Base-by-base conservation (phyloP, 2,329 filamentous ascomycete species). In the Chrysoporthe deuterocubensis region DNA sequence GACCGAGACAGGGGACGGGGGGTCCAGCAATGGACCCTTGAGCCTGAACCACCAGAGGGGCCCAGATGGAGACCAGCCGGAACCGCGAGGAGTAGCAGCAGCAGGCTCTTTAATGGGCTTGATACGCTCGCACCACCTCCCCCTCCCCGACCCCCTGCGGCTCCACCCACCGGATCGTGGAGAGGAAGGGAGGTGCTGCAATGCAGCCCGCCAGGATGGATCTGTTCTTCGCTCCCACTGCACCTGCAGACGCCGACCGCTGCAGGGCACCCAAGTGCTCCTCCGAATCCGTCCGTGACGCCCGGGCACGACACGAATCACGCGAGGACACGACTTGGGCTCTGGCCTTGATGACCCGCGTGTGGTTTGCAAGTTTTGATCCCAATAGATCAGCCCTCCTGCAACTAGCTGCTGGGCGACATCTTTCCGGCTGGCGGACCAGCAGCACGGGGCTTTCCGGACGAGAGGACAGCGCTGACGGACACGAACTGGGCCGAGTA, bases 231-330 rank as follows among this genome's bases (percentile, higher is more conserved):
- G 8, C 4, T 5, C 14, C 14, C 11, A 14, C 44, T 46, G 37
- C 37, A 40, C 9, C 37, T 40, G 37, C 37, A 40, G 37, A 40
- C 37, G 37, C 37, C 9, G 6, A 40, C 37, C 6, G 9, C 9
- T 40, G 37, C 37, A 40, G 37, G 37, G 37, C 26, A 32, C 26
- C 50, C 18, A 48, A 5, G 8, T 21, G 2, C 50, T 54, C 50
- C 32, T 54, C 50, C 50, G 50, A 54, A 54, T 54, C 50, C 50
- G 50, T 54, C 50, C 26, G 50, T 54, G 50, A 54, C 26, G 11
- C 52, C 21, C 26, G 21, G 26, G 56, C 2, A 62, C 63, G 63
- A 68, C 62, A 67, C 62, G 67, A 65, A 69, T 64, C 62, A 69
- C 61, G 62, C 46, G 21, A 43, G 34, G n/a, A 61, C 67, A 69